Evolutionary conservation across 1,284 basidiomycete species (phyloP).

Genomic region (Trametes versicolor): DNA sequence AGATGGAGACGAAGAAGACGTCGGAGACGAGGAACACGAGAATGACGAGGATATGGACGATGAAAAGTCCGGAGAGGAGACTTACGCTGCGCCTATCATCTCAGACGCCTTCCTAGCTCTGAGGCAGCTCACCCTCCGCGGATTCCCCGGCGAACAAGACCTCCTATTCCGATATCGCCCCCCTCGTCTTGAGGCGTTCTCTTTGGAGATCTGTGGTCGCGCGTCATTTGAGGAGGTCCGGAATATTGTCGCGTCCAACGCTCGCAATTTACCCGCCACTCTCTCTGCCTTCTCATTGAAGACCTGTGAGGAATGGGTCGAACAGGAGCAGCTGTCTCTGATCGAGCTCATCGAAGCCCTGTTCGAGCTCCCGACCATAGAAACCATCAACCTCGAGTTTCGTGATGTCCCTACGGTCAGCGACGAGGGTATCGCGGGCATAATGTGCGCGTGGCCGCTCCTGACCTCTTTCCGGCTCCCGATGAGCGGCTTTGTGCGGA

Average conservation of each 20-base stretch:
- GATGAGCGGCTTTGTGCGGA: neutral
- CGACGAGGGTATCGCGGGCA: neutral
- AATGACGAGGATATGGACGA: neutral
- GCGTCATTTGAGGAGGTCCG: neutral
- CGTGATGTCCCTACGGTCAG: neutral
- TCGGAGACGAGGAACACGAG: neutral
- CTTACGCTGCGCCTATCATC: neutral
- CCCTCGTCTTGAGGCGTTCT: neutral
- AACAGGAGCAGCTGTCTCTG: neutral
- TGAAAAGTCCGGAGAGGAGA: neutral
- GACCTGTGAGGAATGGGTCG: neutral
- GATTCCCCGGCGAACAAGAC: neutral
- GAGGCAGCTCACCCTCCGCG: neutral
- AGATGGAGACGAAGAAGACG: neutral
- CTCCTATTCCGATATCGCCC: neutral
- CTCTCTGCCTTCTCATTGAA: neutral
- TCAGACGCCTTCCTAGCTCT: neutral
- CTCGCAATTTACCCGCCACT: neutral
- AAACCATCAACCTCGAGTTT: neutral
- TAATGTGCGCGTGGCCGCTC: neutral
- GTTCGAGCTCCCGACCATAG: neutral
- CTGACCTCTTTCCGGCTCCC: slow-evolving; percentile 1
- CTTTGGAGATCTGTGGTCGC: neutral
- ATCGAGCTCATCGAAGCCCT: neutral
- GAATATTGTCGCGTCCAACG: neutral